Evolutionary conservation across 306 rosid species (phyloP), one percentile per base, ranked within the genome.

Genomic region (Malus sieversii): DNA sequence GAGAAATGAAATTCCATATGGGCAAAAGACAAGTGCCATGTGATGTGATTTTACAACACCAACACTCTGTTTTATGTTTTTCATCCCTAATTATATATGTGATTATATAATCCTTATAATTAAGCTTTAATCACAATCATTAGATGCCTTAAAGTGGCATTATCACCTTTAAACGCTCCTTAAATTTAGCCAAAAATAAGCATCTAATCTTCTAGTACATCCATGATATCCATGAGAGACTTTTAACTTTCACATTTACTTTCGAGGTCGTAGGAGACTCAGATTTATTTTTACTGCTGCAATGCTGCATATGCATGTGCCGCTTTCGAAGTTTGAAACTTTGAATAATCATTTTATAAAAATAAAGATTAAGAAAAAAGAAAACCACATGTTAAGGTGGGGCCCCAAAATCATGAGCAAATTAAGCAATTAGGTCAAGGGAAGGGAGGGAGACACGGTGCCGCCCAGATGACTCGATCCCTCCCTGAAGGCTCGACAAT

Each of bases 1-100:
- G 46, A 19, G 77, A 62, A 55, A 20, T 29, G 32, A 27, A 74
- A 58, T 58, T 44, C 46, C 70, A 65, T 65, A 65, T 35, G 70
- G 77, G 30, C 60, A 44, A 27, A 74, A 45, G 70, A 74, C 46
- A 61, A 60, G 27, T 59, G 60, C 70, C 68, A 74, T 61, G 68
- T 73, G 77, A 59, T n/a, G 77, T 23, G 32, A 73, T 9, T 32
- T 23, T 19, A 58, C 35, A 58, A 4, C 27, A 23, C 55, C 76
- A 60, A 61, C 77, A 35, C 46, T 44, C 77, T 59, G 48, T 63
- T 74, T 62, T 58, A 58, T 45, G 60, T 62, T 60, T 27, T 51
- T 2, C 20, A 42, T 42, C 45, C 13, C 42, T 60, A 38, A 22
- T 38, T 15, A 57, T 70, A 70, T 27, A 38, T 44, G 62, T 23